Base-by-base conservation (phyloP, 129 eudicot genomes). In the Saposhnikovia divaricata region DNA sequence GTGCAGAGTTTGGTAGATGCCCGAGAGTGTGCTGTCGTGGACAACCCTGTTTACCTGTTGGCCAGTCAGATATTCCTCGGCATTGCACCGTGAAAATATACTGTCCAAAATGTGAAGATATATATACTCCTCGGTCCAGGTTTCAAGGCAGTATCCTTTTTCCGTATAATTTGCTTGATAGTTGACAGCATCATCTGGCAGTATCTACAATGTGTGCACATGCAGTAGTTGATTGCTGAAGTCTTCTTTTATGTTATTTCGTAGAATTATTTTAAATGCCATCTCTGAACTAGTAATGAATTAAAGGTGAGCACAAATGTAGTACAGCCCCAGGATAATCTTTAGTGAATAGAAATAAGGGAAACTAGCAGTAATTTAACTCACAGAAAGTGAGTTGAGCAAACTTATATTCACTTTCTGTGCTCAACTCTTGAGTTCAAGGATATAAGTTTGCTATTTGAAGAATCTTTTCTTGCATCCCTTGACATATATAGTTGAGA, bases 91-190 rank as follows among this genome's bases (percentile, higher is more conserved):
- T 91, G 25, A 93, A 91, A 80, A 91, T 65, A 27, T 65, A 65
- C 39, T 65, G 71, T 65, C 71, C 71, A 3, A 65, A 65, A 28
- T 65, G 71, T 65, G 93, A 93, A 87, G 98, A 93, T 76, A 85
- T 93, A 44, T 91, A 86, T 80, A 86, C 90, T 76, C 98, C 98
- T 70, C 90, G 93, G 79, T 91, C 97, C 83, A 89, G 88, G 83
- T 91, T 88, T 79, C 98, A 93, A 89, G 96, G 89, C 81, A 93
- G 98, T 93, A 93, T 93, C 98, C 98, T 93, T 91, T 80, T 51
- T 15, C 19, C 39, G 23, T 47, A 23, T 28, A 11, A 21, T 76
- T 50, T 76, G 38, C 44, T 50, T 76, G 19, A n/a, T 25, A 48
- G 11, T 55, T 55, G 65, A 55, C 28, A 55, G 25, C 40, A 7